Conservation (phyloP, 2,329 filamentous ascomycete species). For the Cladosporium halotolerans region DNA sequence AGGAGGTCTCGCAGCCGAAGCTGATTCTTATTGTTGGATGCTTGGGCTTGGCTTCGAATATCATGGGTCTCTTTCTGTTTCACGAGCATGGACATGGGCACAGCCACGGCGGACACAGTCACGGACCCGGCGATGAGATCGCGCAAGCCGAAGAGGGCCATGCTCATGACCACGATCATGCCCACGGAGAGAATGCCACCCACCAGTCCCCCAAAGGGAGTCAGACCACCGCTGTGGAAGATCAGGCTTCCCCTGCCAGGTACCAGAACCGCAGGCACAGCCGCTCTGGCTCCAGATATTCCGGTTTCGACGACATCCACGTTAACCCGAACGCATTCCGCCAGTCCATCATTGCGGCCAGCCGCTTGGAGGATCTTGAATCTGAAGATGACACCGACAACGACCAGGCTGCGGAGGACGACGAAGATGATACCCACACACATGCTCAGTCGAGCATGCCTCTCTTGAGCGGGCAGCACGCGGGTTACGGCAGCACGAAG, state of each 20-base stretch:
- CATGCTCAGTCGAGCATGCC: conserved; percentile 24
- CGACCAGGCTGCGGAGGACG: conserved; percentile 32
- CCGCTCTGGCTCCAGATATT: conserved; percentile 52
- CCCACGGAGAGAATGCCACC: conserved; percentile 49
- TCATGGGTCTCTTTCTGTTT: conserved; percentile 82
- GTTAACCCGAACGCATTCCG: conserved; percentile 87
- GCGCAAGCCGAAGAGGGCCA: conserved; percentile 49
- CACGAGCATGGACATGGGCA: conserved; percentile 89
- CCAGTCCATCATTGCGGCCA: conserved; percentile 86
- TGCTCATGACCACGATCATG: conserved; percentile 45
- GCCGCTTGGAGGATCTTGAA: conserved; percentile 52
- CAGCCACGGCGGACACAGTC: conserved; percentile 48
- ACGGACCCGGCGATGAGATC: conserved; percentile 37
- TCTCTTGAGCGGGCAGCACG: conserved; percentile 31
- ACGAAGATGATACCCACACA: conserved; percentile 26
- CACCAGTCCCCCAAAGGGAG: conserved; percentile 24
- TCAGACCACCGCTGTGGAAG: conserved; percentile 26
- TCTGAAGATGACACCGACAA: conserved; percentile 53
- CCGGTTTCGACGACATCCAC: conserved; percentile 62
- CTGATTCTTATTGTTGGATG: conserved; percentile 87
- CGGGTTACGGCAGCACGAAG: conserved; percentile 24
- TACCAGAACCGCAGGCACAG: conserved; percentile 55
- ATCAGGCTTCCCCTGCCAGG: conserved; percentile 30
- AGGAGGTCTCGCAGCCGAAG: conserved; percentile 75
- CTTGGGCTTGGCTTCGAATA: conserved; percentile 78